These are phyloP conservation scores for Arabidopsis hybrid DNA, from an alignment of 441 rosid genomes.

Conservation along the genomic window DNA sequence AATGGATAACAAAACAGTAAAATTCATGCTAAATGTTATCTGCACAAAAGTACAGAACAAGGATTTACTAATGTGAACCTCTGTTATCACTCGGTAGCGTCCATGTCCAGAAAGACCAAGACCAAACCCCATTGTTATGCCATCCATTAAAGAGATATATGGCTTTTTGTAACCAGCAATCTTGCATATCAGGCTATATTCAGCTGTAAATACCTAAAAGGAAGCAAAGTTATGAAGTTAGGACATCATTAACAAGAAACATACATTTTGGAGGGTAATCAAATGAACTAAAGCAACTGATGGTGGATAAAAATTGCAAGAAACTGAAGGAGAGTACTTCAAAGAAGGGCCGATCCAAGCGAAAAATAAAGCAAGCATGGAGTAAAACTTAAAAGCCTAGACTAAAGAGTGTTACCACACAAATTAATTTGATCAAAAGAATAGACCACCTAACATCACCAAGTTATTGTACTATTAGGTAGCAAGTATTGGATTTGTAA, in stretches of 20 bases:
- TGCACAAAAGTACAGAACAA: not conserved
- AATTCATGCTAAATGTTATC: slow-evolving; percentile 7
- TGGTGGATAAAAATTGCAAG: not conserved
- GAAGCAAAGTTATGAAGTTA: slow-evolving; percentile 22
- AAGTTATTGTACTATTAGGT: slow-evolving; percentile 7
- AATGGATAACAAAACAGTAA: slow-evolving; percentile 17
- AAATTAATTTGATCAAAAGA: not conserved
- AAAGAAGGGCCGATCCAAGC: not conserved
- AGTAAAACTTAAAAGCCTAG: not conserved
- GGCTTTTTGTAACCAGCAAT: slow-evolving; percentile 91
- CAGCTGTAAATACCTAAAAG: slow-evolving; percentile 83
- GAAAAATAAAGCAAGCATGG: not conserved
- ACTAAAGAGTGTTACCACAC: slow-evolving; percentile 22
- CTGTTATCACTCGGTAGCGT: slow-evolving; percentile 83
- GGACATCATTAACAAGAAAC: slow-evolving; percentile 8
- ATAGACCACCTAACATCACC: not conserved
- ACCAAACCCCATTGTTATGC: slow-evolving; percentile 96
- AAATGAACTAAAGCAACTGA: not conserved
- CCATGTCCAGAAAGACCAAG: slow-evolving; percentile 96
- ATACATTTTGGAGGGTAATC: not conserved
- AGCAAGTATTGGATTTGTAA: not conserved
- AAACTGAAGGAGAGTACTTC: not conserved
- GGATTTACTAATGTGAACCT: slow-evolving; percentile 55
- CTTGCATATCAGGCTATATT: slow-evolving; percentile 88
- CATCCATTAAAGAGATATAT: slow-evolving; percentile 90